phyloP scores from a whole-genome alignment of 192 early-diverging fungal genomes.

The Linnemannia elongata region DNA sequence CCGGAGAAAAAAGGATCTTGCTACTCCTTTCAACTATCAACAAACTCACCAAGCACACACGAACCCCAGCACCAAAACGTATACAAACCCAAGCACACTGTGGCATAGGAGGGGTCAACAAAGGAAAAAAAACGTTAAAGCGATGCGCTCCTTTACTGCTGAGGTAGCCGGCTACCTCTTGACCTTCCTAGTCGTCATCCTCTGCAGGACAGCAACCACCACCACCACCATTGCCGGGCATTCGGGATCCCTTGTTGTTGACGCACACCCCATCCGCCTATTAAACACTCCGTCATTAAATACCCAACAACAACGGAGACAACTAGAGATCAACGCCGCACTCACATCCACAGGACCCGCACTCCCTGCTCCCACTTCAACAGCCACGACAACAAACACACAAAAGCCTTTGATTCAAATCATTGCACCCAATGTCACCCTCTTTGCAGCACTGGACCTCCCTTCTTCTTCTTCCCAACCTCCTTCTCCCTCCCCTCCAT shows the following conservation, averaged over 20 bases:
- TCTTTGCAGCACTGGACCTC: slow-evolving; percentile 21
- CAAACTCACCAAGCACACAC: background rate
- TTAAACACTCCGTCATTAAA: background rate
- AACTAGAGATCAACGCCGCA: background rate
- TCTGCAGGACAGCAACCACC: slow-evolving; percentile 4
- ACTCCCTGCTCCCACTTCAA: background rate
- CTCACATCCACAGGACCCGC: background rate
- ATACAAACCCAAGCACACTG: background rate
- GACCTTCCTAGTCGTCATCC: slow-evolving; percentile 23
- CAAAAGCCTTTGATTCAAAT: slow-evolving; percentile 39
- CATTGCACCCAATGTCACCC: slow-evolving; percentile 28
- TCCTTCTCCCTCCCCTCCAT: background rate
- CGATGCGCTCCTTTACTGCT: slow-evolving; percentile 21
- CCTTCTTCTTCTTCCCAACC: background rate
- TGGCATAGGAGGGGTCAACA: background rate
- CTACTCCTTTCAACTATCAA: background rate
- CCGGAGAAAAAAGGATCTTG: background rate
- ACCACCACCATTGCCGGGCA: background rate
- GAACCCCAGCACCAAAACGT: background rate
- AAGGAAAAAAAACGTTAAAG: background rate
- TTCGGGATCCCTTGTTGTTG: background rate
- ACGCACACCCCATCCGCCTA: slow-evolving; percentile 33
- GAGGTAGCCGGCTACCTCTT: slow-evolving; percentile 12
- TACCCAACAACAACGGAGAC: background rate
- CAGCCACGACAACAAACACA: background rate